Evolutionary conservation across 441 rosid genomes (phyloP).

Genomic region (Dalechampia spathulata): DNA sequence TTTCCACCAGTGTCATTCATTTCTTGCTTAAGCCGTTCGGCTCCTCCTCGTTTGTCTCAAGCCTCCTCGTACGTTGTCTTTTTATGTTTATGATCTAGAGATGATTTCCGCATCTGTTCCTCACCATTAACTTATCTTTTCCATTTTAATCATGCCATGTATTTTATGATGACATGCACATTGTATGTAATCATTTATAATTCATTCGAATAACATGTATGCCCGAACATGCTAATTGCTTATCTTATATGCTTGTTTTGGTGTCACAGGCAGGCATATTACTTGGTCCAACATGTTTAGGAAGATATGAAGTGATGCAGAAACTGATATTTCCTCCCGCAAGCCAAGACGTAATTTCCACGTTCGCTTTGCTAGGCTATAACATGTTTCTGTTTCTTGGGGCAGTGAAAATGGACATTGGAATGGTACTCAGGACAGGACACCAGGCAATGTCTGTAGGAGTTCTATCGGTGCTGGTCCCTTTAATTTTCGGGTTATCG

Average conservation of each 20-base stretch:
- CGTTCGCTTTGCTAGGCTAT: not conserved
- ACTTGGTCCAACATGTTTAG: constrained; percentile 13
- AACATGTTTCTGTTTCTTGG: constrained; percentile 4
- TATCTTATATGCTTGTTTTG: not conserved
- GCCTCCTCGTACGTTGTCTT: constrained; percentile 9
- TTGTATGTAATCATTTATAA: too few relatives aligned
- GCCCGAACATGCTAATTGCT: too few relatives aligned
- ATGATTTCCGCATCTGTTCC: too few relatives aligned
- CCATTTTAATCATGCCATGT: too few relatives aligned
- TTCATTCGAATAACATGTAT: too few relatives aligned
- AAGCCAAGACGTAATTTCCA: not conserved
- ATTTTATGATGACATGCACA: too few relatives aligned
- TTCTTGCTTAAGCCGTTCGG: constrained; percentile 5
- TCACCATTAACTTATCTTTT: too few relatives aligned
- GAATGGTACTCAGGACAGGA: not conserved
- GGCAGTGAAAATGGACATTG: constrained; percentile 13
- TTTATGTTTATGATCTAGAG: too few relatives aligned
- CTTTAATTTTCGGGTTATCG: not conserved
- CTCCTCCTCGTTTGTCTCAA: not conserved
- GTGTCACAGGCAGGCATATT: constrained; percentile 11
- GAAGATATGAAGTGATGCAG: not conserved
- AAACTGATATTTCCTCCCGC: not conserved
- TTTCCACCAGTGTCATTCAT: not conserved
- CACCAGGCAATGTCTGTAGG: not conserved
- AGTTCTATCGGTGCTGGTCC: not conserved